phyloP scores from a whole-genome alignment of 257 asterid genomes.

The Cinchona pubescens region DNA sequence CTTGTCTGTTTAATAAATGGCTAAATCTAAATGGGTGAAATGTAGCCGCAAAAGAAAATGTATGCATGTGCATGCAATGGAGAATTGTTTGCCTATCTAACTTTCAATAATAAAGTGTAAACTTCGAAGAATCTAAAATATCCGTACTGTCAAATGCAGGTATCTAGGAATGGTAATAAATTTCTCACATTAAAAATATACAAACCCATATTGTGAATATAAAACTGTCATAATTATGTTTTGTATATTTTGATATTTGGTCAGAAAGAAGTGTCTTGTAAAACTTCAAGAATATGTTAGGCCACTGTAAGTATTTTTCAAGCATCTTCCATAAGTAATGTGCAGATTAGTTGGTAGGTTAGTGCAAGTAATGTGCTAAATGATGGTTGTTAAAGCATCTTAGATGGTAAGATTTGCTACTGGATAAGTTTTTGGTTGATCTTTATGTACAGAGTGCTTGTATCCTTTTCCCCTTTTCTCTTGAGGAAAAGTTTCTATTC shows the following conservation, averaged over 20 bases:
- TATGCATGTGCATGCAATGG: neutral
- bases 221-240: neutral
- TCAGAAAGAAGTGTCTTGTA: neutral
- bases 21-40: neutral
- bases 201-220: neutral
- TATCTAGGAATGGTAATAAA: no score
- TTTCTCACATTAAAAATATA: no score
- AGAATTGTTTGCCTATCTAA: neutral
- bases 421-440: neutral
- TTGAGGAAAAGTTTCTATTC: neutral
- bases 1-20: neutral
- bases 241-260: neutral
- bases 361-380: neutral
- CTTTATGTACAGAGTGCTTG: neutral
- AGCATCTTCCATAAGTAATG: neutral
- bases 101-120: neutral
- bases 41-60: neutral
- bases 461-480: neutral
- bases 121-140: neutral
- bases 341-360: neutral
- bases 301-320: neutral
- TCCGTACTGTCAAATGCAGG: neutral
- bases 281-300: neutral
- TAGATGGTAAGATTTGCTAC: neutral
- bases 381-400: neutral